Evolutionary conservation across 176 grass and related monocot species (phyloP).

Genomic region (Musa beccarii): DNA sequence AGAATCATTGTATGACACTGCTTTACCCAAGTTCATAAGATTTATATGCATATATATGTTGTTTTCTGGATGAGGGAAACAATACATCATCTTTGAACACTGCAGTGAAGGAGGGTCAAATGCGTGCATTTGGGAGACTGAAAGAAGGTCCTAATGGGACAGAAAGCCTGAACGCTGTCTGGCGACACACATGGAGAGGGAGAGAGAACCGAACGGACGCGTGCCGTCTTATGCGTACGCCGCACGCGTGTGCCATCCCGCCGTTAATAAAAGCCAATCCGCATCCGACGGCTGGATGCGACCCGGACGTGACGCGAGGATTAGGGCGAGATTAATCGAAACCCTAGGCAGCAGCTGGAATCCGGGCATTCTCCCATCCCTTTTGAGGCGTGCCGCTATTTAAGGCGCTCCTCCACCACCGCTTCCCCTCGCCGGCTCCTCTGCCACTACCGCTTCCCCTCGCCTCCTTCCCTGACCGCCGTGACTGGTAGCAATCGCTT

Average conservation of each 20-base stretch:
- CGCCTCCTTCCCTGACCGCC: not conserved
- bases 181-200: not conserved
- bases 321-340: not conserved
- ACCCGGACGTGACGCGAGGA: not conserved
- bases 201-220: not conserved
- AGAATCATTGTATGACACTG: too few relatives aligned
- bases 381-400: not conserved
- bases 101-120: too few relatives aligned
- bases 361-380: not conserved
- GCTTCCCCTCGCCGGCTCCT: not conserved
- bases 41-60: too few relatives aligned
- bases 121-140: too few relatives aligned
- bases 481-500: not conserved
- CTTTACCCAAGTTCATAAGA: too few relatives aligned
- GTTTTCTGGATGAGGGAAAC: too few relatives aligned
- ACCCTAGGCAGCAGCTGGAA: not conserved
- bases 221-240: not conserved
- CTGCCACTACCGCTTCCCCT: not conserved
- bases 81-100: too few relatives aligned
- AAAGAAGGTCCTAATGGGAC: too few relatives aligned
- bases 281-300: not conserved
- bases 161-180: not conserved
- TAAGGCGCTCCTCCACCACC: not conserved
- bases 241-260: not conserved
- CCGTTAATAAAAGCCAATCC: not conserved